Conservation (phyloP, 2,329 filamentous ascomycete species). For the Microdochium trichocladiopsis region DNA sequence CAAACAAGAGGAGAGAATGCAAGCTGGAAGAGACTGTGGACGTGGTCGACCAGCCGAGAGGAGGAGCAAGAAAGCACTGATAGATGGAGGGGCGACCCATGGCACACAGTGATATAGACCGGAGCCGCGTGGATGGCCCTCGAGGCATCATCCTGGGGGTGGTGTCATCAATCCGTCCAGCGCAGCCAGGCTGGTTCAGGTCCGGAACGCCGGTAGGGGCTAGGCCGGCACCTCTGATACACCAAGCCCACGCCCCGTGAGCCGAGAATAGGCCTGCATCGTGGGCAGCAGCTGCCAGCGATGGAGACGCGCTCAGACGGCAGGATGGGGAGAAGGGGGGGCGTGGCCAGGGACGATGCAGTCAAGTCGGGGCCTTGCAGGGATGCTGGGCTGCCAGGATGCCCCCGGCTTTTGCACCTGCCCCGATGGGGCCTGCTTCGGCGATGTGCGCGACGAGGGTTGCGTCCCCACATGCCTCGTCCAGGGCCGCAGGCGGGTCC, state of each 20-base stretch:
- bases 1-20: background rate
- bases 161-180: constrained; percentile 26
- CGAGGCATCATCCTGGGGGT: constrained; percentile 30
- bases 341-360: background rate
- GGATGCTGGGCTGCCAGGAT: background rate
- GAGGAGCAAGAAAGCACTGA: constrained; percentile 28
- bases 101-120: constrained; percentile 42
- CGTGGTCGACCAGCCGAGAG: constrained; percentile 35
- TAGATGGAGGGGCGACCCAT: constrained; percentile 38
- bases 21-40: constrained; percentile 28
- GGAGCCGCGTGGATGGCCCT: background rate
- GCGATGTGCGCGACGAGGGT: background rate
- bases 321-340: constrained; percentile 15
- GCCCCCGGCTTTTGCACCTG: background rate
- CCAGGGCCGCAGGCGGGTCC: background rate
- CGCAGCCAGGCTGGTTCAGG: constrained; percentile 35
- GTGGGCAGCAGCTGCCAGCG: constrained; percentile 15
- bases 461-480: background rate
- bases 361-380: background rate
- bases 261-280: constrained; percentile 13
- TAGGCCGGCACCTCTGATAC: constrained; percentile 43
- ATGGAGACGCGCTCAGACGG: constrained; percentile 11
- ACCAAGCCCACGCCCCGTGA: constrained; percentile 17
- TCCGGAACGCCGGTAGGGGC: constrained; percentile 44
- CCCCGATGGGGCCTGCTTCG: background rate